These are phyloP conservation scores for Candida loeiensis DNA, from an alignment of 805 yeast species.

Conservation along the genomic window DNA sequence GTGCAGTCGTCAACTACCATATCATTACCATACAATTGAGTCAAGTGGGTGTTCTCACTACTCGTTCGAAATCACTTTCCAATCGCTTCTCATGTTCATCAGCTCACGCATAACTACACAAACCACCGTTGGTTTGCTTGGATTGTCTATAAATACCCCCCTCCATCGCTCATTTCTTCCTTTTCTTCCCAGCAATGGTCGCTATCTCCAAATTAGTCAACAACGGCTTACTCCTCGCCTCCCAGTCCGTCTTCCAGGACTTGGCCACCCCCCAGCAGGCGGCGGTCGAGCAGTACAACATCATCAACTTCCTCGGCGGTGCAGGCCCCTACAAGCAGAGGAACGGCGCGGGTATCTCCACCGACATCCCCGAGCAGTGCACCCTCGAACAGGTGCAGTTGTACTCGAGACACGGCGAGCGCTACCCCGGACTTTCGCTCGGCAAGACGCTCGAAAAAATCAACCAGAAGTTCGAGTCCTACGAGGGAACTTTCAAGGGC, in stretches of 20 bases:
- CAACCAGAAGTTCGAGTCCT: slow-evolving; percentile 18
- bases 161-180: not conserved
- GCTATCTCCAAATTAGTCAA: slow-evolving; percentile 27
- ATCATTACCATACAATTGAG: no score
- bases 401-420: slow-evolving; percentile 75
- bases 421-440: slow-evolving; percentile 48
- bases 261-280: slow-evolving; percentile 41
- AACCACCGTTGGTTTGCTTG: no score
- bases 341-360: slow-evolving; percentile 51
- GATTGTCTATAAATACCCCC: not conserved
- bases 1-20: no score
- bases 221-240: slow-evolving; percentile 28
- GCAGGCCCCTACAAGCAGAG: slow-evolving; percentile 53
- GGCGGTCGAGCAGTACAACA: slow-evolving; percentile 42
- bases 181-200: slow-evolving; percentile 19
- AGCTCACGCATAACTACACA: no score
- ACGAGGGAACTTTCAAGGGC: slow-evolving; percentile 39
- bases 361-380: slow-evolving; percentile 50
- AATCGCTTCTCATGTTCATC: no score
- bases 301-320: slow-evolving; percentile 51
- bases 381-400: slow-evolving; percentile 65
- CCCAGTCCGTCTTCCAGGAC: slow-evolving; percentile 25
- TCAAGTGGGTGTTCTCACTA: no score
- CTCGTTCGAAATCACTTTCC: no score
- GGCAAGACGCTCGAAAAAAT: slow-evolving; percentile 29